Conservation (phyloP, 2,329 filamentous ascomycete species). For the Aureobasidium sp. region DNA sequence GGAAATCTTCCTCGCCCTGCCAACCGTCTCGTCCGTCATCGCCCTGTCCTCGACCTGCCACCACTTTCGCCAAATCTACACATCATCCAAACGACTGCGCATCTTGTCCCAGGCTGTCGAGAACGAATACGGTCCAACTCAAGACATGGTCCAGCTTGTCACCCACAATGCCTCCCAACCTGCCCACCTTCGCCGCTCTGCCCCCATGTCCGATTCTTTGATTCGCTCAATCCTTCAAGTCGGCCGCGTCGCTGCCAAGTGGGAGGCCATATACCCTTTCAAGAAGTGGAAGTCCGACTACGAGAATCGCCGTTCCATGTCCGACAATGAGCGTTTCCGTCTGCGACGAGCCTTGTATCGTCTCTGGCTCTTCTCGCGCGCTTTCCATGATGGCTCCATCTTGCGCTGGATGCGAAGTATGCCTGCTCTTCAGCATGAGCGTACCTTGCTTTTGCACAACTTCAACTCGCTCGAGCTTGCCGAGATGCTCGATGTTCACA, state of each 20-base stretch:
- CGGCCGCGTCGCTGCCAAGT: conserved; percentile 50
- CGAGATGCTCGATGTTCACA: conserved; percentile 53
- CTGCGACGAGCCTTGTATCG: conserved; percentile 54
- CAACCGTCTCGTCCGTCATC: conserved; percentile 47
- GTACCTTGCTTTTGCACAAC: conserved; percentile 52
- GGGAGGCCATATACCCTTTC: conserved; percentile 55
- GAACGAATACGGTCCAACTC: conserved; percentile 50
- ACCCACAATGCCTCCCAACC: conserved; percentile 55
- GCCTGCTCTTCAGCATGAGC: conserved; percentile 42
- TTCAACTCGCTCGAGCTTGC: conserved; percentile 50
- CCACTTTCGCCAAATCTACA: conserved; percentile 47
- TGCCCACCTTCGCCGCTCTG: conserved; percentile 47
- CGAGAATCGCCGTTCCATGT: conserved; percentile 48
- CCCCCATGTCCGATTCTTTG: conserved; percentile 49
- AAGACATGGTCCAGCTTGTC: conserved; percentile 53
- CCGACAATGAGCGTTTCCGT: conserved; percentile 41
- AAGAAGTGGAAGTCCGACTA: conserved; percentile 57
- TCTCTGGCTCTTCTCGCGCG: conserved; percentile 53
- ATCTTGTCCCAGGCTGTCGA: conserved; percentile 50
- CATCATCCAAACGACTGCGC: conserved; percentile 46
- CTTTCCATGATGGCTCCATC: conserved; percentile 50
- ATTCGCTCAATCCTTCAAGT: conserved; percentile 49
- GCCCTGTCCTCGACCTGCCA: conserved; percentile 49
- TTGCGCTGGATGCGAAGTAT: conserved; percentile 45
- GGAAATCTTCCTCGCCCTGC: conserved; percentile 49